Conservation (phyloP, 495 filamentous ascomycete species). For the Podospora australis region DNA sequence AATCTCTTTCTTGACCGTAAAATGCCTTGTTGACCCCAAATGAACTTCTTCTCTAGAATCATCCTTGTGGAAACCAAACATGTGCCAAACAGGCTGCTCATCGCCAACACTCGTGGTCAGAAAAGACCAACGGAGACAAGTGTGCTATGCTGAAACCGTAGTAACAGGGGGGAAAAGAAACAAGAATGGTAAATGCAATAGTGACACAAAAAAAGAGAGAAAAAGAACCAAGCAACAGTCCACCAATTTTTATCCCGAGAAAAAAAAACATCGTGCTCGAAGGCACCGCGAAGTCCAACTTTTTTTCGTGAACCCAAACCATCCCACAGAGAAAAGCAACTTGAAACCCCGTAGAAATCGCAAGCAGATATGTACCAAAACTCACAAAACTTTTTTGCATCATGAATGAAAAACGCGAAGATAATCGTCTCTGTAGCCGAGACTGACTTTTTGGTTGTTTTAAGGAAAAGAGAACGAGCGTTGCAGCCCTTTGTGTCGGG, state of each 20-base stretch:
- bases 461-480: neutral
- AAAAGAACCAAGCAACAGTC: neutral
- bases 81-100: slow-evolving; percentile 1
- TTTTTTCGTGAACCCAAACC: slow-evolving; percentile 10
- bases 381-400: slow-evolving; percentile 22
- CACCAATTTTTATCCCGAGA: neutral
- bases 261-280: slow-evolving; percentile 6
- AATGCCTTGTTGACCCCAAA: no score
- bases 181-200: slow-evolving; percentile 1
- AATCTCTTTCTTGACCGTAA: slow-evolving; percentile 1
- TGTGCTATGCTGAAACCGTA: neutral
- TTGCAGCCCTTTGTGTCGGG: no score
- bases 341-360: slow-evolving; percentile 9
- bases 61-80: neutral
- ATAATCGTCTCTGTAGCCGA: no score
- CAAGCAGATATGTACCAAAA: slow-evolving; percentile 10
- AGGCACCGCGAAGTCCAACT: slow-evolving; percentile 8
- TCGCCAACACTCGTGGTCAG: no score
- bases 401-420: slow-evolving; percentile 1
- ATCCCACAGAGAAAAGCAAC: slow-evolving; percentile 1
- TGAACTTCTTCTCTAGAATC: slow-evolving; percentile 1
- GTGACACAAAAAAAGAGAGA: slow-evolving; percentile 4
- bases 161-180: neutral
- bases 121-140: no score
- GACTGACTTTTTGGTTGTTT: neutral